Conservation (phyloP, 495 filamentous ascomycete species). For the Annulohypoxylon bovei region DNA sequence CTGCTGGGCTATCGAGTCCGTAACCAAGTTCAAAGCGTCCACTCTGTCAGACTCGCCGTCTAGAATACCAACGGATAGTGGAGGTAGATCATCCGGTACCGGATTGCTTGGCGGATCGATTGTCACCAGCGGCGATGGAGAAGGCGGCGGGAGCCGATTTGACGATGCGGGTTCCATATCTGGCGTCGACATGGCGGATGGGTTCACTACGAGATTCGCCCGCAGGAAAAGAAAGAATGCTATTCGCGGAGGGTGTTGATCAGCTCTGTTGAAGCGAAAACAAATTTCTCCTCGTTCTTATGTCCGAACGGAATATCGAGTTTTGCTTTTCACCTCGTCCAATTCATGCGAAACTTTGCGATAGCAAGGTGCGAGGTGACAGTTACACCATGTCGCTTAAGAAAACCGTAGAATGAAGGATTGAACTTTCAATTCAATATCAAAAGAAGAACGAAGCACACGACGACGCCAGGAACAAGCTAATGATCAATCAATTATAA, state of each 20-base stretch:
- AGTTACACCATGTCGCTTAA: conserved; percentile 31
- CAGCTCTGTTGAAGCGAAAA: conserved; percentile 31
- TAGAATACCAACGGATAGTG: conserved; percentile 52
- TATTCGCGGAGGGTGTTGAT: conserved; percentile 37
- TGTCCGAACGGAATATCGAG: conserved; percentile 3
- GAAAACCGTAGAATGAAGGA: conserved; percentile 24
- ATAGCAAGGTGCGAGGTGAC: conserved; percentile 16
- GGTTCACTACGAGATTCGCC: conserved; percentile 63
- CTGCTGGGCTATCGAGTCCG: conserved; percentile 60
- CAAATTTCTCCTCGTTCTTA: conserved; percentile 7
- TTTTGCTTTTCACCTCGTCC: conserved; percentile 24
- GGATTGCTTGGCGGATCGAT: conserved; percentile 36
- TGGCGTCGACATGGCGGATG: conserved; percentile 57
- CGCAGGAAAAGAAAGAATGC: conserved; percentile 67
- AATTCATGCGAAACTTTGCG: conserved; percentile 1
- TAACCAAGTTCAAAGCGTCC: conserved; percentile 54
- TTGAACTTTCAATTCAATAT: conserved; percentile 38
- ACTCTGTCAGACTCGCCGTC: conserved; percentile 50
- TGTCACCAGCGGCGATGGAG: conserved; percentile 44
- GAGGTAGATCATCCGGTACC: conserved; percentile 51
- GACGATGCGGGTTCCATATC: conserved; percentile 52
- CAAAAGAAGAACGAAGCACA: conserved; percentile 15
- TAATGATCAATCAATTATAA: conserved; percentile 4
- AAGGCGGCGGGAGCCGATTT: conserved; percentile 42
- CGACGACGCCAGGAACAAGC: conserved; percentile 7